Evolutionary conservation across 1,139 yeast species (phyloP).

Genomic region (Yamadazyma jaroonii): DNA sequence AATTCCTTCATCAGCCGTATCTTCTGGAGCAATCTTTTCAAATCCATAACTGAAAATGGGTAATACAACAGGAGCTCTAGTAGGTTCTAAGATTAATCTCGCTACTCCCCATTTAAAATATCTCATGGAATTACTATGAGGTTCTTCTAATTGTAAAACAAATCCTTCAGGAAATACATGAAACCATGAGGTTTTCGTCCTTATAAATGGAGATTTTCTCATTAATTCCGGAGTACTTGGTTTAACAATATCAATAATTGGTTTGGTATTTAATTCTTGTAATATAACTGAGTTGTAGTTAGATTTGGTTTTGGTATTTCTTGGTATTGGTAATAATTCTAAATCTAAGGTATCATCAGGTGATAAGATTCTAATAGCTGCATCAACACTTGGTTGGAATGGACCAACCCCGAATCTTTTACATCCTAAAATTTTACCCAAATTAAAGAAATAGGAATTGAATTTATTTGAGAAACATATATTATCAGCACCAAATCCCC

Average conservation of each 20-base stretch:
- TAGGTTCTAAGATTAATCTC: slow-evolving; percentile 75
- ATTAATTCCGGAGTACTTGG: slow-evolving; percentile 30
- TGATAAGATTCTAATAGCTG: slow-evolving; percentile 79
- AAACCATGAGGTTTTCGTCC: slow-evolving; percentile 78
- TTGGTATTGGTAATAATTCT: slow-evolving; percentile 38
- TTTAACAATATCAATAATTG: slow-evolving; percentile 22
- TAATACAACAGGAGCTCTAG: slow-evolving; percentile 81
- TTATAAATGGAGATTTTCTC: slow-evolving; percentile 46
- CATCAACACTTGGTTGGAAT: slow-evolving; percentile 87
- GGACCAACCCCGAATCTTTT: slow-evolving; percentile 90
- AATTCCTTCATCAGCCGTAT: slow-evolving; percentile 50
- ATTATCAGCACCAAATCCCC: slow-evolving; percentile 95
- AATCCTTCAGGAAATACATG: slow-evolving; percentile 96
- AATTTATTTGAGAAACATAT: slow-evolving; percentile 69
- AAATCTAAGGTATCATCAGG: slow-evolving; percentile 71
- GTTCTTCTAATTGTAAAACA: slow-evolving; percentile 81
- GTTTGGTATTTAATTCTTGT: slow-evolving; percentile 28
- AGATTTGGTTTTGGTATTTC: slow-evolving; percentile 14
- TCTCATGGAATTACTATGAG: slow-evolving; percentile 80
- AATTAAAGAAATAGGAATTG: slow-evolving; percentile 65
- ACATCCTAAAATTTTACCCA: slow-evolving; percentile 86
- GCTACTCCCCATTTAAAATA: slow-evolving; percentile 97
- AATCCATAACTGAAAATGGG: slow-evolving; percentile 88
- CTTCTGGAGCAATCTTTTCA: slow-evolving; percentile 85
- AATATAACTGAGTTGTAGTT: slow-evolving; percentile 25